These are phyloP conservation scores for Potentilla sterilis DNA, from an alignment of 306 rosid species.

Conservation along the genomic window DNA sequence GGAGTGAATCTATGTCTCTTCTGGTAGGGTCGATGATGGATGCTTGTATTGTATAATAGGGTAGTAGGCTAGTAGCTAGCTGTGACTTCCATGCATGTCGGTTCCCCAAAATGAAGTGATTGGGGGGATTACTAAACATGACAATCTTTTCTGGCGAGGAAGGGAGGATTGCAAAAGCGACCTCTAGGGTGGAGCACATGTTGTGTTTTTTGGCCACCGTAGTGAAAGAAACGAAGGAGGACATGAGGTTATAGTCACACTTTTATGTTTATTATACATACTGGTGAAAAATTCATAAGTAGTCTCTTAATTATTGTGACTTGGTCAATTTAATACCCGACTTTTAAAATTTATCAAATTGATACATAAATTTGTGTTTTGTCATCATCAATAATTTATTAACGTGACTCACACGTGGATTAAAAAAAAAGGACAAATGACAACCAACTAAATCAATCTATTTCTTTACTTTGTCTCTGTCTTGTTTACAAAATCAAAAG, in stretches of 20 bases:
- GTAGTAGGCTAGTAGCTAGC: no score
- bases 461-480: no score
- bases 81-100: background rate
- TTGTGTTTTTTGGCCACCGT: background rate
- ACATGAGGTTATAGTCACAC: background rate
- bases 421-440: no score
- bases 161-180: background rate
- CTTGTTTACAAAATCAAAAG: background rate
- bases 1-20: slow-evolving; percentile 5
- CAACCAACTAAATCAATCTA: no score
- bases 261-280: background rate
- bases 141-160: background rate
- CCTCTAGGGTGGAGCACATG: slow-evolving; percentile 4
- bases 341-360: no score
- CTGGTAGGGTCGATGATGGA: background rate
- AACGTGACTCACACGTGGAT: no score
- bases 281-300: no score
- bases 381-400: no score
- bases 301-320: no score
- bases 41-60: background rate
- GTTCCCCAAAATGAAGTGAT: background rate
- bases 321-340: no score
- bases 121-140: background rate
- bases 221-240: background rate
- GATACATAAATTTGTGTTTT: no score